Percentiles rank a stretch among this genome's conserved stretches.
These are phyloP conservation scores for Neonectria punicea DNA, from an alignment of 2,329 filamentous ascomycete species.

Conservation along the genomic window DNA sequence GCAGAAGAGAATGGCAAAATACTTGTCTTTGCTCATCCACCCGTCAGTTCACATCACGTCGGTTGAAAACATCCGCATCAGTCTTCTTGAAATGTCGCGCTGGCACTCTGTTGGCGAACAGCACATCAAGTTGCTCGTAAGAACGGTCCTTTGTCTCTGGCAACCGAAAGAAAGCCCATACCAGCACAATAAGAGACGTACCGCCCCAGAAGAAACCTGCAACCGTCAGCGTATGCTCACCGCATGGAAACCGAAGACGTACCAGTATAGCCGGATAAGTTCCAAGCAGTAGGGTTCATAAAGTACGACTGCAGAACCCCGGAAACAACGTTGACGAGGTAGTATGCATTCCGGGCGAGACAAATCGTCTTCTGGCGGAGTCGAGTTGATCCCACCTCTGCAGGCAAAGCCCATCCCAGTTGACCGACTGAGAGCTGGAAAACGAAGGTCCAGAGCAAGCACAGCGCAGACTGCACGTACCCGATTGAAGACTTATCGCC, in stretches of 20 bases:
- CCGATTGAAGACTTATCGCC: slow-evolving; percentile 37
- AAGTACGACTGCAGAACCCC: slow-evolving; percentile 46
- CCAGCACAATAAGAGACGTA: slow-evolving; percentile 37
- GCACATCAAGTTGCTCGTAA: slow-evolving; percentile 63
- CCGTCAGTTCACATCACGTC: background rate
- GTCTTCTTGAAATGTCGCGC: slow-evolving; percentile 28
- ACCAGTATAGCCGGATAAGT: slow-evolving; percentile 52
- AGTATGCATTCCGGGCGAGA: slow-evolving; percentile 43
- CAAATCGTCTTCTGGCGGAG: slow-evolving; percentile 48
- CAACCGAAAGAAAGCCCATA: slow-evolving; percentile 57
- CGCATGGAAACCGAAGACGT: background rate
- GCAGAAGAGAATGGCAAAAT: too few relatives aligned
- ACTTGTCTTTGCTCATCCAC: too few relatives aligned
- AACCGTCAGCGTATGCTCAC: background rate
- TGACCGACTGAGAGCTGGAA: slow-evolving; percentile 53
- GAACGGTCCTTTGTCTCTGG: slow-evolving; percentile 63
- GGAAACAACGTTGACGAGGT: slow-evolving; percentile 34
- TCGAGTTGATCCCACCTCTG: slow-evolving; percentile 46
- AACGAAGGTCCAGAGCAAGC: slow-evolving; percentile 47
- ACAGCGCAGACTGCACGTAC: slow-evolving; percentile 49
- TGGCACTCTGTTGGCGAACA: slow-evolving; percentile 53
- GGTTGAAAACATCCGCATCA: background rate
- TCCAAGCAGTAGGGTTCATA: slow-evolving; percentile 51
- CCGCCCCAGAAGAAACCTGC: slow-evolving; percentile 46
- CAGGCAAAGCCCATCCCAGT: slow-evolving; percentile 48